phyloP scores from a whole-genome alignment of 768 basidiomycete genomes.

The Dentipellis sp. region DNA sequence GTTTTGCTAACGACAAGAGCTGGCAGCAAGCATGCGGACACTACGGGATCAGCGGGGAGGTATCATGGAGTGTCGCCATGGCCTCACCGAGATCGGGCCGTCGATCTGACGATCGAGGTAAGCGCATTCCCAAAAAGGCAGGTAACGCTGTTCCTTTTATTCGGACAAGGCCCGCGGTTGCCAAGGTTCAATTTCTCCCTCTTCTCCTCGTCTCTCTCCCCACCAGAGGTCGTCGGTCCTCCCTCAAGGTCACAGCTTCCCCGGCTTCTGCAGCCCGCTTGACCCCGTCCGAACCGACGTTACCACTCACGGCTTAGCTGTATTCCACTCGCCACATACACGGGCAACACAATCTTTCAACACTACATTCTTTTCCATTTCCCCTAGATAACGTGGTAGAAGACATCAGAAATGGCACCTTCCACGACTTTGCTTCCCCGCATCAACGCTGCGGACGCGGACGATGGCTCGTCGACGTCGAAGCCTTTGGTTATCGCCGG shows the following conservation, averaged over 20 bases:
- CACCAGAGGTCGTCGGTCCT: no score
- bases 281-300: not conserved
- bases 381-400: not conserved
- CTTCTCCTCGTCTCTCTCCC: not conserved
- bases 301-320: not conserved
- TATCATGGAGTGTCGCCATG: no score
- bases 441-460: not conserved
- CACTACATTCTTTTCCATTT: not conserved
- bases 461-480: not conserved
- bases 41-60: no score
- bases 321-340: not conserved
- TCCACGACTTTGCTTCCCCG: conserved; percentile 1
- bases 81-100: no score
- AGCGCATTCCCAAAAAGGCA: not conserved
- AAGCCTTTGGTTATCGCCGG: conserved; percentile 38
- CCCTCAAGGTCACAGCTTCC: no score
- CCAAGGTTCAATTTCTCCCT: not conserved
- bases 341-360: not conserved
- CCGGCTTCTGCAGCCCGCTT: not conserved
- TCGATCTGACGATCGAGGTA: no score
- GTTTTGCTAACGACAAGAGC: no score
- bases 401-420: conserved; percentile 7
- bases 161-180: not conserved
- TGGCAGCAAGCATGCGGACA: no score
- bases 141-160: not conserved